Evolutionary conservation across 345 rosid species (phyloP), one percentile per base, ranked within the genome.

Genomic region (Anastatica hierochuntica): DNA sequence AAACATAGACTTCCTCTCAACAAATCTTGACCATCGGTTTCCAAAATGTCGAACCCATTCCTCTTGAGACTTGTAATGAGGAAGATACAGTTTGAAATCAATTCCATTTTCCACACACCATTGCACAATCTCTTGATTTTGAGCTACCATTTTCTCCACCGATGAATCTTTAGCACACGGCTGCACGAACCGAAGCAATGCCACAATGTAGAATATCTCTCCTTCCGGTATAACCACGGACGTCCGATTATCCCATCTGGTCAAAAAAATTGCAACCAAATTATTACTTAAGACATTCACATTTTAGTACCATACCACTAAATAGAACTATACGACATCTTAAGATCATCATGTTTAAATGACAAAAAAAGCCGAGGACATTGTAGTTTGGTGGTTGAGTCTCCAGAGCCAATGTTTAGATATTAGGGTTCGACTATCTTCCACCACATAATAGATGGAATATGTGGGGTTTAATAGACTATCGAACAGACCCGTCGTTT

Each of bases 41-140:
- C 95, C 98, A 43, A 85, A 92, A 68, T 92, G 98, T 8, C 77
- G 66, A 64, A 75, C 58, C 98, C 96, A 92, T 4, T 83, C 96
- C 54, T 85, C 82, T 34, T 37, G 70, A 5, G 84, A 74, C 39
- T 81, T 74, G 74, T 88, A 88, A 66, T 88, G 85, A 61, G 98
- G 96, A 30, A 88, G 83, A 69, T 88, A 92, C 5, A 79, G 38
- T 63, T 92, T 92, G 73, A 79, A 92, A 64, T 83, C 98, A 11
- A 83, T 58, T 14, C 72, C 76, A 10, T 41, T 72, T 12, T 67
- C 31, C 4, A 30, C 59, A 67, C 98, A 90, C 20, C 66, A 59
- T 5, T 73, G 74, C 11, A 84, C 56, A 23, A 90, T 83, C 53
- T 85, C 85, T 1, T 63, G 70, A 51, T 90, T 90, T 45, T 84